These are phyloP conservation scores for Phytopythium vexans DNA, from an alignment of 352 stramenopile species.

Conservation along the genomic window DNA sequence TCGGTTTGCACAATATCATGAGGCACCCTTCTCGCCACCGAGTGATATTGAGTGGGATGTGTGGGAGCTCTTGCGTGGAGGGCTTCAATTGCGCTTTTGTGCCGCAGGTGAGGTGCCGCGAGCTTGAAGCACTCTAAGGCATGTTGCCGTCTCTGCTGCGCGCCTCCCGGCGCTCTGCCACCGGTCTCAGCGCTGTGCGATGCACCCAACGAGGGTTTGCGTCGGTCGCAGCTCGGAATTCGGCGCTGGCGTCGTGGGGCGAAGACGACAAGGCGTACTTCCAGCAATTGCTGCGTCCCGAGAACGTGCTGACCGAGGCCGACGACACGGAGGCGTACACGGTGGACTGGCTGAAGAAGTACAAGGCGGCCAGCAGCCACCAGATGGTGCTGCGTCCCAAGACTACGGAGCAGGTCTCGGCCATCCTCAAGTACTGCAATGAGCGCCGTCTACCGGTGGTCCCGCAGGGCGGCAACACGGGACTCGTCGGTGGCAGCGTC, in stretches of 20 bases:
- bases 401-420: constrained; percentile 84
- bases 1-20: constrained; percentile 14
- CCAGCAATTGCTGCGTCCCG: constrained; percentile 49
- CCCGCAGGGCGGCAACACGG: constrained; percentile 96
- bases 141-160: constrained; percentile 21
- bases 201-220: constrained; percentile 15
- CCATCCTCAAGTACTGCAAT: constrained; percentile 93
- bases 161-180: constrained; percentile 8
- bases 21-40: background rate
- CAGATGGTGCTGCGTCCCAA: constrained; percentile 86
- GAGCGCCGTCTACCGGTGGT: constrained; percentile 88
- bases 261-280: constrained; percentile 67
- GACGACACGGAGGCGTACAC: constrained; percentile 75
- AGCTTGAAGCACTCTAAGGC: background rate
- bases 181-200: constrained; percentile 5
- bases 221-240: constrained; percentile 30
- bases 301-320: constrained; percentile 58
- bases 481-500: constrained; percentile 93
- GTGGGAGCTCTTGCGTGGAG: background rate
- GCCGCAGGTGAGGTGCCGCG: background rate
- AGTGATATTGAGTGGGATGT: background rate
- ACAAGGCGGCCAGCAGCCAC: constrained; percentile 50
- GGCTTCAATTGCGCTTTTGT: constrained; percentile 1
- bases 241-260: constrained; percentile 49
- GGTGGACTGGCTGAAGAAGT: constrained; percentile 86